Evolutionary conservation across 768 basidiomycete species (phyloP).

Genomic region (Auricularia cornea): DNA sequence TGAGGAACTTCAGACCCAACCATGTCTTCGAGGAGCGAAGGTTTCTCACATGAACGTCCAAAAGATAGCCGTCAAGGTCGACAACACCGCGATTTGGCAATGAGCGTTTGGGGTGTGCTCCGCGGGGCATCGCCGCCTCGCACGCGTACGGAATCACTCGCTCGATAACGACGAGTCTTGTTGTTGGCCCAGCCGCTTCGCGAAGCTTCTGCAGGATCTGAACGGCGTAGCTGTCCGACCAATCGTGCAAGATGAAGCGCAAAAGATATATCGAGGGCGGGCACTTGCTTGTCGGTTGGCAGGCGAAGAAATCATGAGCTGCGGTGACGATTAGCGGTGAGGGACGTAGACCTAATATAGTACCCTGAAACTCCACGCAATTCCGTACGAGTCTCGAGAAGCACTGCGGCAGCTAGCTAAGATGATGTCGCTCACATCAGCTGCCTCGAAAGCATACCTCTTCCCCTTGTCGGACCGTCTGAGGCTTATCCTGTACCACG

Average conservation of each 20-base stretch:
- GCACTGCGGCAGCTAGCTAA: neutral
- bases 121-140: no score
- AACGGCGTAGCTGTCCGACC: slow-evolving; percentile 5
- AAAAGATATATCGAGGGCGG: slow-evolving; percentile 10
- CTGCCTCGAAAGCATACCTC: neutral
- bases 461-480: slow-evolving; percentile 10
- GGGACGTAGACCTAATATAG: no score
- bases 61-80: no score
- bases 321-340: neutral
- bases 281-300: neutral
- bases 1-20: no score
- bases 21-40: no score
- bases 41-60: no score
- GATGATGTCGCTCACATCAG: neutral
- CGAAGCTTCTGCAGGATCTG: slow-evolving; percentile 7
- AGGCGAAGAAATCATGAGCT: neutral
- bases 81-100: no score
- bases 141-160: no score
- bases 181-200: no score
- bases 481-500: slow-evolving; percentile 14
- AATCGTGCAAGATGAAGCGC: slow-evolving; percentile 12
- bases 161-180: no score
- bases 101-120: no score
- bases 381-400: neutral
- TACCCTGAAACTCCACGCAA: slow-evolving; percentile 1